A percentile compares a stretch with the other conserved stretches of the same genome.
phyloP scores from a whole-genome alignment of 805 yeast genomes.

The Starmerella geochares region DNA sequence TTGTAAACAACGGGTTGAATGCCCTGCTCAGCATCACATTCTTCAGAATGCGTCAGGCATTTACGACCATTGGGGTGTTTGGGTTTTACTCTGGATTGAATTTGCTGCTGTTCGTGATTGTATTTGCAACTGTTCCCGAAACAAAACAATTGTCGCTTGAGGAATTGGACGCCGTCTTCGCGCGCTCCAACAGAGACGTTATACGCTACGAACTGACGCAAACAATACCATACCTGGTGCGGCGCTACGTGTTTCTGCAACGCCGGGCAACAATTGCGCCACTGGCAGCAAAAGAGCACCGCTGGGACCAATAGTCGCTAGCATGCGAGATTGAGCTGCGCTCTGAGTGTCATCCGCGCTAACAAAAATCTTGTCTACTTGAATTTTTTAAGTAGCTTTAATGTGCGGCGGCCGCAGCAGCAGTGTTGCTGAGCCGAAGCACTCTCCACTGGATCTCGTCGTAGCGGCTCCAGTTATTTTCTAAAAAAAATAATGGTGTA shows the following conservation, averaged over 20 bases:
- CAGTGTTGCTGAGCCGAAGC: too few relatives aligned
- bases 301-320: background rate
- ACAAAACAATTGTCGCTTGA: constrained; percentile 64
- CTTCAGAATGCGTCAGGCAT: constrained; percentile 59
- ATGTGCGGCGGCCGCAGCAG: too few relatives aligned
- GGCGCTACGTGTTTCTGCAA: constrained; percentile 15
- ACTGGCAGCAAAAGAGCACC: constrained; percentile 8
- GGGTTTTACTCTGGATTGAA: constrained; percentile 87
- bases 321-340: too few relatives aligned
- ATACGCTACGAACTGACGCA: constrained; percentile 40
- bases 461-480: too few relatives aligned
- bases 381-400: too few relatives aligned
- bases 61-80: constrained; percentile 75
- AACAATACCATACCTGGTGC: constrained; percentile 18
- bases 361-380: too few relatives aligned
- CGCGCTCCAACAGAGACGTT: constrained; percentile 44
- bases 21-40: constrained; percentile 62
- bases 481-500: too few relatives aligned
- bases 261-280: constrained; percentile 6
- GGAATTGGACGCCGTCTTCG: constrained; percentile 65
- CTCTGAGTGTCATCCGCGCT: too few relatives aligned
- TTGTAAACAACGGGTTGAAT: constrained; percentile 44
- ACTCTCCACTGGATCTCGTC: too few relatives aligned
- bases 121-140: constrained; percentile 47
- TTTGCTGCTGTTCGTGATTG: constrained; percentile 56